A percentile compares a stretch with the other conserved stretches of the same genome.
Evolutionary conservation across 2,329 filamentous ascomycete genomes (phyloP).

Genomic region (Penicillium expansum): DNA sequence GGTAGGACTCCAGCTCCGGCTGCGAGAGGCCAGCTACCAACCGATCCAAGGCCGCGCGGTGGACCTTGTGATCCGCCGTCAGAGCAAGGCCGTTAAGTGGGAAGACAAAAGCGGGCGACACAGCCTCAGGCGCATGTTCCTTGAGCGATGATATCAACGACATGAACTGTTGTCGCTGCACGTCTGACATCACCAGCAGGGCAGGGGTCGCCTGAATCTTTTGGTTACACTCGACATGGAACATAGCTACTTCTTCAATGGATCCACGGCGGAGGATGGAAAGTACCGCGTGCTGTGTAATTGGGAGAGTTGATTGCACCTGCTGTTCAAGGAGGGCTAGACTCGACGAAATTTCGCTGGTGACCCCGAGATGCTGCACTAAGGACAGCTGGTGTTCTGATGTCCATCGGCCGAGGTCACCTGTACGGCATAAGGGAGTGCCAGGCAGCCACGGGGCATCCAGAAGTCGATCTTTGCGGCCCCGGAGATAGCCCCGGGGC

Average conservation of each 20-base stretch:
- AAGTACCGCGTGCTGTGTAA: background rate
- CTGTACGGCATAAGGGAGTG: background rate
- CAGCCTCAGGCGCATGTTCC: background rate
- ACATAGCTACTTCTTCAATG: background rate
- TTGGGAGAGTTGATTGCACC: background rate
- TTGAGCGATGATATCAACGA: background rate
- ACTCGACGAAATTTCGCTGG: background rate
- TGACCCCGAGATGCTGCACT: background rate
- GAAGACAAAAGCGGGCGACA: background rate
- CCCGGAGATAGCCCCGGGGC: background rate
- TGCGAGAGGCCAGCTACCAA: background rate
- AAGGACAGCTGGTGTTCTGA: background rate
- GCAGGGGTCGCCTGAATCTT: background rate
- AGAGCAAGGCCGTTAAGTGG: background rate
- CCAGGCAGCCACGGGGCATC: background rate
- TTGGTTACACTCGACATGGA: background rate
- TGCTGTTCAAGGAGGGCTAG: background rate
- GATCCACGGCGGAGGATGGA: background rate
- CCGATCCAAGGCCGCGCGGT: background rate
- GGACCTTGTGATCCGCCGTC: background rate
- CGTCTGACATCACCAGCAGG: background rate
- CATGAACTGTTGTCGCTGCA: background rate
- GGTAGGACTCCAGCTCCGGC: background rate
- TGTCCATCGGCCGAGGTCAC: background rate
- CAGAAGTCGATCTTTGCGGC: background rate